A percentile compares a stretch with the other conserved stretches of the same genome.
Conservation (phyloP, 2,329 filamentous ascomycete genomes). For the Hypoxylon sp. region DNA sequence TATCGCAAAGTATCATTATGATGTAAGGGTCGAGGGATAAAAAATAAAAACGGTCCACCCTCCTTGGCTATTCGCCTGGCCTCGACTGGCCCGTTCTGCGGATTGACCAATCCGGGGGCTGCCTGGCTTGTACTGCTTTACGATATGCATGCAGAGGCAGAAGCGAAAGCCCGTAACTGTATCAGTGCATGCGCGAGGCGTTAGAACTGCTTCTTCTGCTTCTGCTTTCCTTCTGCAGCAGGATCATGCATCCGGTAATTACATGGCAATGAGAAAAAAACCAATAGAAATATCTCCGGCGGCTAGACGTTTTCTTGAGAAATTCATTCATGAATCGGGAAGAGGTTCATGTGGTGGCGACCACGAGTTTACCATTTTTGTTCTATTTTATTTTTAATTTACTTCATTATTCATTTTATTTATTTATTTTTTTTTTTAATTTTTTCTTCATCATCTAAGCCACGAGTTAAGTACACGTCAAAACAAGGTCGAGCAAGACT, state of each 20-base stretch:
- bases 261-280: slow-evolving; percentile 14
- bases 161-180: slow-evolving; percentile 16
- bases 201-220: too few relatives aligned
- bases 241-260: slow-evolving; percentile 32
- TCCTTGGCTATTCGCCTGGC: slow-evolving; percentile 25
- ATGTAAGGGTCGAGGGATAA: slow-evolving; percentile 22
- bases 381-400: too few relatives aligned
- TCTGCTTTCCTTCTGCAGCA: too few relatives aligned
- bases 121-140: not conserved
- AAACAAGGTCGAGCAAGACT: not conserved
- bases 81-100: slow-evolving; percentile 8
- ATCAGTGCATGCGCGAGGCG: slow-evolving; percentile 14
- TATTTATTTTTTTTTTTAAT: too few relatives aligned
- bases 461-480: not conserved
- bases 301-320: slow-evolving; percentile 2
- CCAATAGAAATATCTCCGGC: slow-evolving; percentile 5
- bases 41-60: not conserved
- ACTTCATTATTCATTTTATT: too few relatives aligned
- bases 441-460: not conserved
- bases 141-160: slow-evolving; percentile 15
- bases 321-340: slow-evolving; percentile 21
- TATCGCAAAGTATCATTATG: slow-evolving; percentile 16
- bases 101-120: slow-evolving; percentile 28
- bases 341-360: slow-evolving; percentile 4
- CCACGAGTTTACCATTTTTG: not conserved